phyloP scores from a whole-genome alignment of 345 rosid species.

The Hibiscus mutabilis region DNA sequence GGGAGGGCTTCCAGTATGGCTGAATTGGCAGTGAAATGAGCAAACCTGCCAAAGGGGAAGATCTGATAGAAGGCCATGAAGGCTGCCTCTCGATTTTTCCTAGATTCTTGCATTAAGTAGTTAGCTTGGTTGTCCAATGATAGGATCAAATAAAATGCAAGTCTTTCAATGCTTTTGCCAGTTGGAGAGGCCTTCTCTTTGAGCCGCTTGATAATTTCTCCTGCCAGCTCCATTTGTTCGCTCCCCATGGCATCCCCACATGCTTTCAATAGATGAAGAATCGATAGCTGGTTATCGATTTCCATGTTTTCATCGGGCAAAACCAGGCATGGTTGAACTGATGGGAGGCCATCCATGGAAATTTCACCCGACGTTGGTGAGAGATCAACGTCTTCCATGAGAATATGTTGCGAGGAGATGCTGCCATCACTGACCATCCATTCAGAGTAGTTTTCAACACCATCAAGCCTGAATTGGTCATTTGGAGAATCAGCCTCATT shows the following conservation, averaged over 20 bases:
- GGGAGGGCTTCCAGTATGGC: conserved; percentile 32
- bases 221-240: conserved; percentile 20
- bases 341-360: conserved; percentile 5
- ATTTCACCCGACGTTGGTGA: conserved; percentile 5
- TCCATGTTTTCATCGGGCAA: conserved; percentile 19
- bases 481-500: neutral
- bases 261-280: conserved; percentile 30
- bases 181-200: conserved; percentile 23
- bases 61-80: conserved; percentile 35
- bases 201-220: conserved; percentile 12
- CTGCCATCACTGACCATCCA: conserved; percentile 11
- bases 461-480: conserved; percentile 11
- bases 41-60: conserved; percentile 33
- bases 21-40: conserved; percentile 42
- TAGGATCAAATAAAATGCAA: conserved; percentile 27
- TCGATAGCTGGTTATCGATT: conserved; percentile 18
- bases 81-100: conserved; percentile 24
- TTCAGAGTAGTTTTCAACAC: conserved; percentile 7
- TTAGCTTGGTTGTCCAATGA: conserved; percentile 22
- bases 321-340: conserved; percentile 11
- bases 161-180: conserved; percentile 19
- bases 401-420: neutral
- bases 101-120: conserved; percentile 19
- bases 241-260: conserved; percentile 35
- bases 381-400: conserved; percentile 14